Evolutionary conservation across 176 grass and related monocot genomes (phyloP).

Genomic region (Hordeum marinum): DNA sequence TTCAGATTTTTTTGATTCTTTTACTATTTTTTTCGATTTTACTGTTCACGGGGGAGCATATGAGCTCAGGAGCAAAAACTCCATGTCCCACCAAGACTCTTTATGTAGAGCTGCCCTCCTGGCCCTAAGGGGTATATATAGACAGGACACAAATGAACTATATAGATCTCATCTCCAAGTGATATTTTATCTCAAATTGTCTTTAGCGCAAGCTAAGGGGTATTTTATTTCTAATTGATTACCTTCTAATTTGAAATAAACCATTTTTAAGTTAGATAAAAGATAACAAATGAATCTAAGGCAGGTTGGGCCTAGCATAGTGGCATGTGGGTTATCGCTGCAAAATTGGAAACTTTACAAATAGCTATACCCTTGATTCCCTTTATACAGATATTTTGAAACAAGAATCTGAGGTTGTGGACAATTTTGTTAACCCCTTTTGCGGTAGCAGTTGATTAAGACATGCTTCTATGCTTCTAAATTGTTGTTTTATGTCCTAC

Average conservation of each 20-base stretch:
- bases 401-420: too few species aligned
- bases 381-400: not conserved
- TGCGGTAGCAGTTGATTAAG: not conserved
- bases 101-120: not conserved
- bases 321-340: not conserved
- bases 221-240: not conserved
- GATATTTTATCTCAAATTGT: not conserved
- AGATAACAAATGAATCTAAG: not conserved
- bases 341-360: not conserved
- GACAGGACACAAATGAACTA: not conserved
- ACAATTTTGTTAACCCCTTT: not conserved
- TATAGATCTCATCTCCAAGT: not conserved
- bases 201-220: not conserved
- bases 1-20: too few species aligned
- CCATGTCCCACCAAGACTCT: not conserved
- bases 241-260: not conserved
- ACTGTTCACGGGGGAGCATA: too few species aligned
- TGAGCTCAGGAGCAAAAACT: too few species aligned
- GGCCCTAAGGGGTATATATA: not conserved
- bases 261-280: not conserved
- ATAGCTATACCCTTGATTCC: not conserved
- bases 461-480: not conserved
- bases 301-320: not conserved
- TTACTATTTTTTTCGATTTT: too few species aligned
- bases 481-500: not conserved